Base-by-base conservation (phyloP, 23 red algal genomes). In the Porphyridium purpureum region DNA sequence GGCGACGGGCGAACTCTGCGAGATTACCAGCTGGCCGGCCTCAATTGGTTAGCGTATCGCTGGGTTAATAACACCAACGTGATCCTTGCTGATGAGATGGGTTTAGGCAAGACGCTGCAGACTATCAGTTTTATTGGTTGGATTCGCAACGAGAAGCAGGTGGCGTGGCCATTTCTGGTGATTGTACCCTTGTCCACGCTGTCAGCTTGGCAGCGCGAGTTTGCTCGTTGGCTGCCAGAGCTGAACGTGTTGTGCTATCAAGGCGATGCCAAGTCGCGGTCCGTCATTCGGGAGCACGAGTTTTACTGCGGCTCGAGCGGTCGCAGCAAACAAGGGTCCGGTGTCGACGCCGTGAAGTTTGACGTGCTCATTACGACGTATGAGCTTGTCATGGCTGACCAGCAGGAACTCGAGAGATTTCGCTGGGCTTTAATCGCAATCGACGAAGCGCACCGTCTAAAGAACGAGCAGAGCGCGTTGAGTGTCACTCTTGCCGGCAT, bases 81-180 rank as follows among this genome's bases (percentile, higher is more conserved):
- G 22, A 93, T 93, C 54, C 66, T 93, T 24, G 84, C 84, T 3
- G 84, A 93, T 40, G 84, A 93, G 48, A 93, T 93, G 84, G 84
- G 84, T 25, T 53, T 93, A 7, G 84, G 84, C 6, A 93, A 93
- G 25, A 93, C 84, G 7, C 44, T 93, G 41, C 84, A 93, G 46
- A 81, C 84, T 8, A 81, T 93, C 38, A 64, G 67, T 32, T 81
- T 81, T 54, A 53, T 93, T 36, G 84, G 84, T 27, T 93, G 84
- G 84, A 50, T 93, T 19, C 57, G 57, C 69, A 73, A 93, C 22
- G 58, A 57, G 22, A 60, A 76, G 21, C 64, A 66, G 56, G 72
- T 93, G 15, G 54, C 47, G 21, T 68, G 74, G 22, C 66, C 67
- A 36, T 93, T 93, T 63, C 59, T 93, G 24, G 76, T 93, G 14